These are phyloP conservation scores for Dissophora ornata DNA, from an alignment of 192 early-diverging fungal species.

Conservation along the genomic window DNA sequence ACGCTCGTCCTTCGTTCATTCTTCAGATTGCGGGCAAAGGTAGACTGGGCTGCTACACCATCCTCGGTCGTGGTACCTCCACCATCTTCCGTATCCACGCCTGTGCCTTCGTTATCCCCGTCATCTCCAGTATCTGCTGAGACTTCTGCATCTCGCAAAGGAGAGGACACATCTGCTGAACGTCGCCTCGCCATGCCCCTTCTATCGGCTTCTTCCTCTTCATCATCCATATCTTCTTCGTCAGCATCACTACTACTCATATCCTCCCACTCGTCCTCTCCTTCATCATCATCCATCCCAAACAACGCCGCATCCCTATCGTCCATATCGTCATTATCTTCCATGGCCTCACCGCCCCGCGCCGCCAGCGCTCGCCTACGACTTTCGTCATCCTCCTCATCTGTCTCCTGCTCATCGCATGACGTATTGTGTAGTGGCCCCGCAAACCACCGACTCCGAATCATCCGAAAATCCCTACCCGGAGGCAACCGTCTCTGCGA, in stretches of 20 bases:
- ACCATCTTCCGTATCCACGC: slow-evolving; percentile 47
- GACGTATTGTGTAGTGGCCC: slow-evolving; percentile 26
- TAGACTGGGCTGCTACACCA: neutral
- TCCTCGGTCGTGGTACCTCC: slow-evolving; percentile 33
- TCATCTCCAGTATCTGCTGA: slow-evolving; percentile 43
- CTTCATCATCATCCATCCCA: slow-evolving; percentile 51
- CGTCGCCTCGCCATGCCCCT: too few relatives aligned
- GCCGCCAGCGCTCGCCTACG: neutral
- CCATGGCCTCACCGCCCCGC: neutral
- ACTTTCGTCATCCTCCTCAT: slow-evolving; percentile 35
- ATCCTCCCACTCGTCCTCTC: slow-evolving; percentile 37
- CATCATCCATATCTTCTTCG: slow-evolving; percentile 5
- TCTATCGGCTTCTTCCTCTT: neutral
- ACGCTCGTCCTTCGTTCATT: neutral
- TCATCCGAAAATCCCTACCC: slow-evolving; percentile 28
- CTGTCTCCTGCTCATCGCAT: slow-evolving; percentile 32
- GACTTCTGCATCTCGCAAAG: slow-evolving; percentile 6
- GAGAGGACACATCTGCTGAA: neutral
- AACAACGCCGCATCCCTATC: slow-evolving; percentile 36
- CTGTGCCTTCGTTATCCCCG: slow-evolving; percentile 27
- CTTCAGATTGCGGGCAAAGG: neutral
- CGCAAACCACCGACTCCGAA: slow-evolving; percentile 33
- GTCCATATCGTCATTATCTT: slow-evolving; percentile 27
- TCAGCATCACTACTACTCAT: slow-evolving; percentile 20
- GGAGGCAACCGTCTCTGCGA: slow-evolving; percentile 25